A percentile compares a stretch with the other conserved stretches of the same genome.
Conservation (phyloP, 2,329 filamentous ascomycete genomes). For the Cercospora zeina region DNA sequence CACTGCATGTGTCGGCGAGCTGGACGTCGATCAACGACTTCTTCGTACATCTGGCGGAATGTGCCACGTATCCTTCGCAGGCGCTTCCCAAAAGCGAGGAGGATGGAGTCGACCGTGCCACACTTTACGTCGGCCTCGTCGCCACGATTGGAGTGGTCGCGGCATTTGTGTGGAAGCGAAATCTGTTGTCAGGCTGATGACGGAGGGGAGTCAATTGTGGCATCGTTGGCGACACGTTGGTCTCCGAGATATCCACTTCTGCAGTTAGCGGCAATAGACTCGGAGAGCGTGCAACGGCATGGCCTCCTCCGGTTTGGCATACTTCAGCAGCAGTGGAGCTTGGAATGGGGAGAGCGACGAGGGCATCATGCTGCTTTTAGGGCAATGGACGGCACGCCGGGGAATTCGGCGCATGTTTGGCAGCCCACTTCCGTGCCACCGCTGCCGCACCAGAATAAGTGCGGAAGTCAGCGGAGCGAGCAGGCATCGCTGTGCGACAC, state of each 20-base stretch:
- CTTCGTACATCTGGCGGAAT: constrained; percentile 87
- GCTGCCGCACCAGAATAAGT: too few relatives aligned
- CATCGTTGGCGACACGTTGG: constrained; percentile 2
- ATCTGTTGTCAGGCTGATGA: constrained; percentile 28
- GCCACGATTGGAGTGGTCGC: constrained; percentile 63
- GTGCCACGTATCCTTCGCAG: constrained; percentile 82
- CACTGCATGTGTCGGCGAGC: constrained; percentile 89
- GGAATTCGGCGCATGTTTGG: too few relatives aligned
- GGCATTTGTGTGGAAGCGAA: constrained; percentile 60
- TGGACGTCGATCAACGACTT: constrained; percentile 94
- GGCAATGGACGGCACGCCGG: too few relatives aligned
- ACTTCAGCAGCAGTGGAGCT: too few relatives aligned
- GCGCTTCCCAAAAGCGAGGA: constrained; percentile 90
- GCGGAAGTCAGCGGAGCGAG: neutral
- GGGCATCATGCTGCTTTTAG: too few relatives aligned
- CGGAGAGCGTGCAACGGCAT: neutral
- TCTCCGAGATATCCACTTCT: constrained; percentile 21
- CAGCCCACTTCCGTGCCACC: too few relatives aligned
- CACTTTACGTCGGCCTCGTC: constrained; percentile 80
- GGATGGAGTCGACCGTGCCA: constrained; percentile 76
- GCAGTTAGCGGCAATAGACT: neutral
- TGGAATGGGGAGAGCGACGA: too few relatives aligned
- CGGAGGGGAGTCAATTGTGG: neutral
- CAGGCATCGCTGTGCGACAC: neutral
- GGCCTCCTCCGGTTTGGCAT: too few relatives aligned